phyloP scores from a whole-genome alignment of 495 filamentous ascomycete species.

The Lichenothelia convexa region DNA sequence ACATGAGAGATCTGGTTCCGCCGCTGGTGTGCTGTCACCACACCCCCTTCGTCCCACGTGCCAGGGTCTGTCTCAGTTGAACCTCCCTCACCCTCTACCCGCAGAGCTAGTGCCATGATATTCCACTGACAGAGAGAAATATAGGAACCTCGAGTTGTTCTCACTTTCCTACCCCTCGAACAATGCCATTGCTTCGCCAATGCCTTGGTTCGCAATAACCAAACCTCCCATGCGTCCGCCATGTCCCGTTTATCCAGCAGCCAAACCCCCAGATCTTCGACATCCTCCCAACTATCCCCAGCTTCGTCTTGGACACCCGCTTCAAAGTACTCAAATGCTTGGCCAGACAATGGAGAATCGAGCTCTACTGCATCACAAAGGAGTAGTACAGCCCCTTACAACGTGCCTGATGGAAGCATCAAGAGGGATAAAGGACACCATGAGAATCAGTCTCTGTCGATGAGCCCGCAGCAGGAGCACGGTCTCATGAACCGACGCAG shows the following conservation, averaged over 20 bases:
- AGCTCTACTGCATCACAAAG: neutral
- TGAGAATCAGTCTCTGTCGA: neutral
- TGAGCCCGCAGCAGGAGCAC: neutral
- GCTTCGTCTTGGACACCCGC: neutral
- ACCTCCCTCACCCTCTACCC: too few species aligned
- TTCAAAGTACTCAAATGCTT: neutral
- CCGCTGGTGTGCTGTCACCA: too few species aligned
- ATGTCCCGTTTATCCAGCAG: constrained; percentile 3
- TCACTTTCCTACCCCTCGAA: too few species aligned
- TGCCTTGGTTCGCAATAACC: too few species aligned
- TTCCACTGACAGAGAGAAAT: too few species aligned
- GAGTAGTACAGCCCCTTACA: neutral
- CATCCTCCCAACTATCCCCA: constrained; percentile 2
- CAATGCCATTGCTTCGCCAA: too few species aligned
- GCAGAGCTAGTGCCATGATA: too few species aligned
- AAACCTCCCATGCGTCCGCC: constrained; percentile 2
- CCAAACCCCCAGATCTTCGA: constrained; percentile 2
- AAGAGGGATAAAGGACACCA: neutral
- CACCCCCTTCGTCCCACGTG: too few species aligned
- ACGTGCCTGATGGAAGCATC: neutral
- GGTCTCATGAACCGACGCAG: neutral
- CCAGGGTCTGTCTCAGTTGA: too few species aligned
- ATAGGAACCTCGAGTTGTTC: too few species aligned
- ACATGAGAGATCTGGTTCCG: too few species aligned
- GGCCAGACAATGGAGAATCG: neutral